Evolutionary conservation across 495 filamentous ascomycete species (phyloP).

Genomic region (Talaromyces ruber): DNA sequence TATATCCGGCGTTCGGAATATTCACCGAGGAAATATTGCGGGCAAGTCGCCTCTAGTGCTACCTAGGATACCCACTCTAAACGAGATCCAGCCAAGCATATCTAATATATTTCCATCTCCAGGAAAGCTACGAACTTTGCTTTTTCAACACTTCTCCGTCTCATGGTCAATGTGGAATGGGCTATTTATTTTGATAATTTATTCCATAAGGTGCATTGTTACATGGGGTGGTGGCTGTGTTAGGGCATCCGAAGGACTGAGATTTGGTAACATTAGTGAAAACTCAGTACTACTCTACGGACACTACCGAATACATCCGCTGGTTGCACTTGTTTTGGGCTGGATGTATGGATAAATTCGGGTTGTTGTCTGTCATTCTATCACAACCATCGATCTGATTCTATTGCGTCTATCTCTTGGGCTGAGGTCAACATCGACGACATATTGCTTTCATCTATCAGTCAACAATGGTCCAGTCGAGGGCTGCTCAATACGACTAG

Average conservation of each 20-base stretch:
- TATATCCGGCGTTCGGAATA: not conserved
- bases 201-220: not conserved
- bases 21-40: not conserved
- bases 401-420: not conserved
- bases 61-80: not conserved
- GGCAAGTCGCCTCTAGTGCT: not conserved
- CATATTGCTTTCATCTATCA: not conserved
- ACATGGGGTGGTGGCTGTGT: not conserved
- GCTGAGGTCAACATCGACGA: not conserved
- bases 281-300: not conserved
- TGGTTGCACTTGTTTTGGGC: not conserved
- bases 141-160: not conserved
- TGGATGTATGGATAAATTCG: not conserved
- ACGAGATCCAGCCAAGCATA: not conserved
- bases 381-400: not conserved
- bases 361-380: not conserved
- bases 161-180: not conserved
- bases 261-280: not conserved
- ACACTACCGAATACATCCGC: not conserved
- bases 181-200: not conserved
- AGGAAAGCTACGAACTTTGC: not conserved
- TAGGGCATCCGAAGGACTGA: not conserved
- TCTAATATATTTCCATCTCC: not conserved
- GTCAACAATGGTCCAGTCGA: slow-evolving; percentile 1
- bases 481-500: not conserved